Conservation (phyloP, 108 stramenopile genomes). For the Nannochloropsis oceanica region DNA sequence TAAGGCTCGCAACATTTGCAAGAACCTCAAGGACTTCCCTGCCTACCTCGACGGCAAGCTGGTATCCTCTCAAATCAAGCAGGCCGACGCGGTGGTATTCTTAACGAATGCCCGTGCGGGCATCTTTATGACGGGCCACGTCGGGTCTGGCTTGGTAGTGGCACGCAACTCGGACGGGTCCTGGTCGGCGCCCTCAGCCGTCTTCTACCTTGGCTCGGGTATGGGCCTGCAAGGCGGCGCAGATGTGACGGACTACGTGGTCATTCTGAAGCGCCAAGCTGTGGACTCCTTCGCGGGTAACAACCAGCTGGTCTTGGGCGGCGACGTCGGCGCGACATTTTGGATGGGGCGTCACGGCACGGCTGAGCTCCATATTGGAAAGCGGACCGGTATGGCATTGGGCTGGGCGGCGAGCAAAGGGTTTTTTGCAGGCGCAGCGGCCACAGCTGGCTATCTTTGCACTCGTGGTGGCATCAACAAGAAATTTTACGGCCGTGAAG, state of each 20-base stretch:
- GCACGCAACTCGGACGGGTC: constrained; percentile 21
- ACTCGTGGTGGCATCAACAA: background rate
- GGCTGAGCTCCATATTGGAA: background rate
- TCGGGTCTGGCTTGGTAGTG: constrained; percentile 34
- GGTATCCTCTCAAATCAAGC: background rate
- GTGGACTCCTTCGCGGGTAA: background rate
- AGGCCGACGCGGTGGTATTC: background rate
- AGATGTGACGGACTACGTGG: constrained; percentile 24
- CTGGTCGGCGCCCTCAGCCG: constrained; percentile 38
- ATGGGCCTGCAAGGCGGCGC: constrained; percentile 37
- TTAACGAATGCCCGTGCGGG: constrained; percentile 18
- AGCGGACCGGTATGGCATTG: background rate
- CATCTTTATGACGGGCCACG: constrained; percentile 31
- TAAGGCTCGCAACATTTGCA: background rate
- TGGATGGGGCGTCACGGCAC: background rate
- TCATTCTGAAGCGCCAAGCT: background rate
- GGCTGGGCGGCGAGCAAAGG: background rate
- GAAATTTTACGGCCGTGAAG: background rate
- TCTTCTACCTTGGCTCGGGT: constrained; percentile 19
- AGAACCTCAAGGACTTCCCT: background rate
- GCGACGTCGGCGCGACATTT: background rate
- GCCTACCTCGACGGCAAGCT: background rate
- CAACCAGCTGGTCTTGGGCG: background rate
- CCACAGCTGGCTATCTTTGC: background rate
- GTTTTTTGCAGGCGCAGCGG: background rate